Base-by-base conservation (phyloP, 495 filamentous ascomycete genomes). In the Aspergillus biplanus region DNA sequence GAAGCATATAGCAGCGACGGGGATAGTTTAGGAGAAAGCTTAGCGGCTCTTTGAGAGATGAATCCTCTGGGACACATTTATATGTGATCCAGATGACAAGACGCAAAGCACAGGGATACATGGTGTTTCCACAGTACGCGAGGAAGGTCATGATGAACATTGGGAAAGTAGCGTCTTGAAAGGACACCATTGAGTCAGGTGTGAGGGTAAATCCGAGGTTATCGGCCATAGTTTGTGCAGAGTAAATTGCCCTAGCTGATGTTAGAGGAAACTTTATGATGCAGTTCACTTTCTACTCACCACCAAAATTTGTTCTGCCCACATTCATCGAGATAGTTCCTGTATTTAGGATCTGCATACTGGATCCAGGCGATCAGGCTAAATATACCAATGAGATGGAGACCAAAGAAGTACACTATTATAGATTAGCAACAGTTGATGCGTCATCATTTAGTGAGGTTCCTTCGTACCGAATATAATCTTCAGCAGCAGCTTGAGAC, bases 81-180 rank as follows among this genome's bases (percentile, higher is more conserved):
- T 81, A 86, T 42, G 76, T 69, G 7, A 85, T 61, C 92, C 92
- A 96, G 39, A 96, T 93, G 62, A 88, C 78, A 69, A 92, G 86
- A 21, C 92, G 87, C 27, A 96, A 80, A 79, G 92, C 85, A 69
- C 91, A 86, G 3, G 92, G 92, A 63, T 92, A 95, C 9, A 88
- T 88, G 0, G 91, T 95, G 65, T 96, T 93, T 34, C 92, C 92
- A 52, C 89, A 85, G 60, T 92, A 83, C 62, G 92, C 89, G n/a
- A 96, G 82, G 62, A 91, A 90, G 16, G 79, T 86, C 71, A 90
- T 86, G 46, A 92, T 58, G 4, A 93, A 61, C 54, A 96, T 73
- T 3, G 89, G 86, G 58, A 87, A 87, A 0, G 82, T 78, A 6
- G 90, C 87, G 16, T 78, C 86, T 67, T 88, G 85, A 70, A 96